Conservation (phyloP, 495 filamentous ascomycete species). For the Xylaria nigripes region DNA sequence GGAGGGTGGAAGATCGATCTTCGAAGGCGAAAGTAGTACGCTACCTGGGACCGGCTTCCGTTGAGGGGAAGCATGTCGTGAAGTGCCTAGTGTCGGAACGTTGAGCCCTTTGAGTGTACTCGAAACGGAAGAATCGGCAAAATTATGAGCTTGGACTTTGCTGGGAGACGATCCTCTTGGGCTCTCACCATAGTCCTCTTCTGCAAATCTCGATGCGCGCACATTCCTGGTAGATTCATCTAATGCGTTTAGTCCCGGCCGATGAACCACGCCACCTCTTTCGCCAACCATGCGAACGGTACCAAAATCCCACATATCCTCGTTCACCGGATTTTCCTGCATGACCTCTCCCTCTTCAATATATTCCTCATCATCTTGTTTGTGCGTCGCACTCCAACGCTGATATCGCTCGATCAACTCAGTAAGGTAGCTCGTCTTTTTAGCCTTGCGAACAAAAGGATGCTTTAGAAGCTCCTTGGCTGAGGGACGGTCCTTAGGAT, state of each 20-base stretch:
- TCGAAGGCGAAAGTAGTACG: constrained; percentile 48
- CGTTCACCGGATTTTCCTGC: constrained; percentile 42
- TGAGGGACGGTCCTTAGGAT: constrained; percentile 78
- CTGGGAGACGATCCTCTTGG: constrained; percentile 31
- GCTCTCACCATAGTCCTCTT: constrained; percentile 43
- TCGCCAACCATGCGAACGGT: constrained; percentile 68
- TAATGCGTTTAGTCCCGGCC: constrained; percentile 53
- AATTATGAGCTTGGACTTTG: constrained; percentile 30
- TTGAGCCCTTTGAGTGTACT: constrained; percentile 34
- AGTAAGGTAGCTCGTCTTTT: constrained; percentile 81
- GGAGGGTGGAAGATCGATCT: constrained; percentile 54
- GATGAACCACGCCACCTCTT: constrained; percentile 39
- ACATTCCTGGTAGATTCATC: constrained; percentile 66
- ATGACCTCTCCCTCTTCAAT: constrained; percentile 31
- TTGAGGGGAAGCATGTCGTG: constrained; percentile 49
- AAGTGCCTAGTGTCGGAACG: constrained; percentile 20
- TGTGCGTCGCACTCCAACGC: constrained; percentile 70
- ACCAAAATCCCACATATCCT: constrained; percentile 95
- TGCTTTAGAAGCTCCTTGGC: constrained; percentile 85
- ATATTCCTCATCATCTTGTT: constrained; percentile 56
- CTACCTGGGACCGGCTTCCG: constrained; percentile 43
- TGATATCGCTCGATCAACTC: constrained; percentile 87
- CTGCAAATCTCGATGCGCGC: constrained; percentile 40
- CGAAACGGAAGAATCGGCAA: constrained; percentile 24
- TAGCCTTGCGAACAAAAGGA: constrained; percentile 80